These are phyloP conservation scores for Cryphonectria radicalis DNA, from an alignment of 2,329 filamentous ascomycete genomes.

Conservation along the genomic window DNA sequence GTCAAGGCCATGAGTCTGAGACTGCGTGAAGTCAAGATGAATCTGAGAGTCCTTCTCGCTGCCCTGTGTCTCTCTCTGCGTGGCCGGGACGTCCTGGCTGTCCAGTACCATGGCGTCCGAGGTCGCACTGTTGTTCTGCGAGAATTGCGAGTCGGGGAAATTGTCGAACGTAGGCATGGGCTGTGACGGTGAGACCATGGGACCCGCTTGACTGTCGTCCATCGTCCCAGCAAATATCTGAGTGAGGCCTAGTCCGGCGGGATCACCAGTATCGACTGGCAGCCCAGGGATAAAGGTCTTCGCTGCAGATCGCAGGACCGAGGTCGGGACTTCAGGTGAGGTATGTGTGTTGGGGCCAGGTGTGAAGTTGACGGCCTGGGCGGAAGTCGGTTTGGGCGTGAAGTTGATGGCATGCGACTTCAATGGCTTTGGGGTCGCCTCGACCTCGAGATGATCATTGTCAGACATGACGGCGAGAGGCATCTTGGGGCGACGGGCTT, in stretches of 20 bases:
- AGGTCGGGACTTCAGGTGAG: slow-evolving; percentile 63
- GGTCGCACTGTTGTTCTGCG: slow-evolving; percentile 60
- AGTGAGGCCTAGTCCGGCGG: slow-evolving; percentile 74
- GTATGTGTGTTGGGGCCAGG: slow-evolving; percentile 45
- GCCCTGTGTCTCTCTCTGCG: slow-evolving; percentile 42
- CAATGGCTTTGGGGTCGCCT: slow-evolving; percentile 53
- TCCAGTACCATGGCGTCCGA: slow-evolving; percentile 57
- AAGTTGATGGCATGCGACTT: slow-evolving; percentile 46
- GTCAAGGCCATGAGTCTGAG: slow-evolving; percentile 62
- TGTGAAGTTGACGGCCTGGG: slow-evolving; percentile 32
- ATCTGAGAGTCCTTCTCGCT: slow-evolving; percentile 38
- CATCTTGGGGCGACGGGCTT: slow-evolving; percentile 54
- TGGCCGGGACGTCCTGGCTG: slow-evolving; percentile 43
- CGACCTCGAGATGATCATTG: slow-evolving; percentile 64
- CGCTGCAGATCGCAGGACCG: slow-evolving; percentile 69
- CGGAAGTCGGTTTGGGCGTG: slow-evolving; percentile 35
- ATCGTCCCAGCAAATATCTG: slow-evolving; percentile 92
- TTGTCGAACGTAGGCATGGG: slow-evolving; percentile 62
- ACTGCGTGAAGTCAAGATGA: slow-evolving; percentile 62
- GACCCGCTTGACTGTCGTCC: slow-evolving; percentile 62
- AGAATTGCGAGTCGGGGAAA: slow-evolving; percentile 64
- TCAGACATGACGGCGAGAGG: slow-evolving; percentile 62
- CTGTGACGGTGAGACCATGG: slow-evolving; percentile 46
- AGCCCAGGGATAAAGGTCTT: slow-evolving; percentile 73
- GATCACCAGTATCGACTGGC: slow-evolving; percentile 56